Base-by-base conservation (phyloP, 345 rosid species). In the Eucalyptus camaldulensis region DNA sequence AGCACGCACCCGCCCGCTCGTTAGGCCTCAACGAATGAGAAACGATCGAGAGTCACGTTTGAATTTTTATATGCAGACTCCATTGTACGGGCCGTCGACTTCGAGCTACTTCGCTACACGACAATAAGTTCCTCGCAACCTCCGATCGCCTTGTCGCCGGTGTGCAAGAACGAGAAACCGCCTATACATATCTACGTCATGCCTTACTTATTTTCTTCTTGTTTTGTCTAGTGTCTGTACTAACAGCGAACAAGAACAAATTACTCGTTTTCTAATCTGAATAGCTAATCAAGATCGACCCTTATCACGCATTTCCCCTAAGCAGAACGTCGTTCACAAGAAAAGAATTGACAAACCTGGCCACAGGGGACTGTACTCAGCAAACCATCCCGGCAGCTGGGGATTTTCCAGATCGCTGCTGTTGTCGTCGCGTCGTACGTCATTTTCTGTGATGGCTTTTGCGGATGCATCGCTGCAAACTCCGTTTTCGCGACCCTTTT, bases 361-460 rank as follows among this genome's bases (percentile, higher is more conserved):
- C 93, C 93, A 92, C n/a, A 87, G 44, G 6, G 94, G 89, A 85
- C 93, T 89, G 83, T 90, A 60, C 92, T 91, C 93, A 44, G 91
- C 90, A 88, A 90, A 92, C 94, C 94, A 92, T 51, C 93, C 94
- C 31, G 87, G 67, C 80, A 87, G 40, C 25, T 10, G 10, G 5
- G 91, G 93, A 86, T 85, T 89, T n/a, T 67, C 33, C 65, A 43
- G 89, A 33, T 69, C 80, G 12, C 90, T 60, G 31, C 88, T 43
- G 12, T 2, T 33, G 17, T 51, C 87, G 17, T 72, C 86, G 15
- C 0, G 56, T 8, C 9, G 80, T 33, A 13, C 58, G 50, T 37
- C 87, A 12, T 33, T n/a, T 24, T 40, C 85, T 13, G 13, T 0
- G 47, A 40, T 22, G 9, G 47, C 47, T 12, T 76, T 40, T 40